Conservation (phyloP, 305 asterid species). For the Rubia peregrina region DNA sequence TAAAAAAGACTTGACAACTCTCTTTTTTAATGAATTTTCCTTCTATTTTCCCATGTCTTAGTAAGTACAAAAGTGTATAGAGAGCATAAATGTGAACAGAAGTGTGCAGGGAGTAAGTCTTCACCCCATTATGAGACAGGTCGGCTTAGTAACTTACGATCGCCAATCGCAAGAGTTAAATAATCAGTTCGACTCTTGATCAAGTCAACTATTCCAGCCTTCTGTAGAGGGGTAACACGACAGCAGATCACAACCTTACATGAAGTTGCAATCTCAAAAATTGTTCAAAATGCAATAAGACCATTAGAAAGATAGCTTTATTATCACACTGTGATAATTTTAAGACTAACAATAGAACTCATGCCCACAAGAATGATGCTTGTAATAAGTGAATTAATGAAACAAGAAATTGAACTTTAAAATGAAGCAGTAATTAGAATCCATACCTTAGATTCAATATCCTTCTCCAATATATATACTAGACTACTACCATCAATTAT, state of each 20-base stretch:
- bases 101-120: not conserved
- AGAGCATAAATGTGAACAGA: not conserved
- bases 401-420: not conserved
- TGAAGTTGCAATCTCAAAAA: slow-evolving; percentile 84
- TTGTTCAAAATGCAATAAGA: slow-evolving; percentile 41
- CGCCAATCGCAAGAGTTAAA: slow-evolving; percentile 97
- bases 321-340: not conserved
- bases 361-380: slow-evolving; percentile 15
- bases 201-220: slow-evolving; percentile 95
- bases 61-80: not conserved
- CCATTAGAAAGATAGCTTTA: slow-evolving; percentile 26
- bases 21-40: not conserved
- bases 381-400: slow-evolving; percentile 1
- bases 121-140: not conserved
- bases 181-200: slow-evolving; percentile 88
- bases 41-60: not conserved
- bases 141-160: slow-evolving; percentile 51
- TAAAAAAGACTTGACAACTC: no score
- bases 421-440: slow-evolving; percentile 12
- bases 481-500: slow-evolving; percentile 97
- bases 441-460: slow-evolving; percentile 75
- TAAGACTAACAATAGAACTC: slow-evolving; percentile 19
- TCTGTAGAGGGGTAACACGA: slow-evolving; percentile 96
- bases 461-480: slow-evolving; percentile 91
- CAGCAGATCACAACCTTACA: slow-evolving; percentile 93